Conservation (phyloP, 768 basidiomycete genomes). For the Panaeolus cyanescens region DNA sequence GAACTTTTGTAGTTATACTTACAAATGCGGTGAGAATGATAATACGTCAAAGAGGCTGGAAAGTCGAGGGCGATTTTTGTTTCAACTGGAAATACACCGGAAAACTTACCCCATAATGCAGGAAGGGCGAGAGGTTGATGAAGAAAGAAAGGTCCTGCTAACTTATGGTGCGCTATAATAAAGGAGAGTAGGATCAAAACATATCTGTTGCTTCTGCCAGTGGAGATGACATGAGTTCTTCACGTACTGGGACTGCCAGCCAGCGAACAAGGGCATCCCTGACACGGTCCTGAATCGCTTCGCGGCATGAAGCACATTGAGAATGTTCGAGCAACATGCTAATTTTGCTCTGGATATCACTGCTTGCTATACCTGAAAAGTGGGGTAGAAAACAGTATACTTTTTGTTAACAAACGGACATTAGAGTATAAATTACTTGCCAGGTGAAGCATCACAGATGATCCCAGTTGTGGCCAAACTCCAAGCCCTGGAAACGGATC, state of each 20-base stretch:
- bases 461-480: slow-evolving; percentile 35
- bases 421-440: slow-evolving; percentile 21
- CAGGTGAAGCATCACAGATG: slow-evolving; percentile 37
- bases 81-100: too few species aligned
- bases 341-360: slow-evolving; percentile 27
- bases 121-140: neutral
- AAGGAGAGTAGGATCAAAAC: neutral
- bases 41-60: too few species aligned
- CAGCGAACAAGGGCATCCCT: slow-evolving; percentile 29
- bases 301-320: slow-evolving; percentile 28
- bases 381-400: neutral
- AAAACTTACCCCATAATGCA: too few species aligned
- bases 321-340: slow-evolving; percentile 26
- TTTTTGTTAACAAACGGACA: neutral
- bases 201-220: neutral
- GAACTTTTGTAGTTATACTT: too few species aligned
- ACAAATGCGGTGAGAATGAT: too few species aligned
- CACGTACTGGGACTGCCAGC: slow-evolving; percentile 32
- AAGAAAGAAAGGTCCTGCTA: neutral
- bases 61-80: too few species aligned
- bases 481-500: slow-evolving; percentile 38
- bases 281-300: slow-evolving; percentile 22
- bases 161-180: neutral
- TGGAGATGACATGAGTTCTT: neutral
- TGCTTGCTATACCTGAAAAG: slow-evolving; percentile 9